Evolutionary conservation across 1,284 basidiomycete genomes (phyloP).

Genomic region (Sporisorium iseilematis-ciliati): DNA sequence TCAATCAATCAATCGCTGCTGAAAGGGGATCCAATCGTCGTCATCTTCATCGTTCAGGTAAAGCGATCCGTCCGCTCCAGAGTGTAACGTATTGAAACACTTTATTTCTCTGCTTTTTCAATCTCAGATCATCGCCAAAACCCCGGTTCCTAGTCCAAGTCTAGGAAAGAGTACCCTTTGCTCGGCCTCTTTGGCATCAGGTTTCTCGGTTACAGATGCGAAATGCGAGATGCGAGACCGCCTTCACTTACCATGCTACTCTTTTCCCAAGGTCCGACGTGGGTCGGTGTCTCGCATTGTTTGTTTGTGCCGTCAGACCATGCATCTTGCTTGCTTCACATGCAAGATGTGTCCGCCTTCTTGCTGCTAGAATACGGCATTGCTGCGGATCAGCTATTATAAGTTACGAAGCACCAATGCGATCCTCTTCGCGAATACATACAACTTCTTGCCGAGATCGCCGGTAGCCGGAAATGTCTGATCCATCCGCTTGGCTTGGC

Average conservation of each 20-base stretch:
- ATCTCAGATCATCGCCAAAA: no score
- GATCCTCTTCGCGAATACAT: not conserved
- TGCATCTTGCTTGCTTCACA: not conserved
- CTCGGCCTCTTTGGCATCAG: not conserved
- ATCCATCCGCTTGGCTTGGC: not conserved
- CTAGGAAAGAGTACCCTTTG: no score
- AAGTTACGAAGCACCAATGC: not conserved
- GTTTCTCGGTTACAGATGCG: slow-evolving; percentile 7
- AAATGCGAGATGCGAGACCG: not conserved
- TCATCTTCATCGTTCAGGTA: no score
- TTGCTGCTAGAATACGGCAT: not conserved
- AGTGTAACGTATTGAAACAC: no score
- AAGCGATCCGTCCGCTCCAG: no score
- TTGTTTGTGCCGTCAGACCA: slow-evolving; percentile 1
- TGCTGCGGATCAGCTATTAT: slow-evolving; percentile 1
- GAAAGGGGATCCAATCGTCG: no score
- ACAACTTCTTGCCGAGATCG: not conserved
- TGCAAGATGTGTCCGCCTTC: not conserved
- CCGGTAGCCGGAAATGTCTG: not conserved
- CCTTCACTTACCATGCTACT: not conserved
- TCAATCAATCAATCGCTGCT: no score
- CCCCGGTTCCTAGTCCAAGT: no score
- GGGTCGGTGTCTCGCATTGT: slow-evolving; percentile 3
- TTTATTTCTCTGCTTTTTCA: no score
- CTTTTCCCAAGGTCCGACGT: not conserved